phyloP scores from a whole-genome alignment of 305 asterid species.

The Rubia peregrina region DNA sequence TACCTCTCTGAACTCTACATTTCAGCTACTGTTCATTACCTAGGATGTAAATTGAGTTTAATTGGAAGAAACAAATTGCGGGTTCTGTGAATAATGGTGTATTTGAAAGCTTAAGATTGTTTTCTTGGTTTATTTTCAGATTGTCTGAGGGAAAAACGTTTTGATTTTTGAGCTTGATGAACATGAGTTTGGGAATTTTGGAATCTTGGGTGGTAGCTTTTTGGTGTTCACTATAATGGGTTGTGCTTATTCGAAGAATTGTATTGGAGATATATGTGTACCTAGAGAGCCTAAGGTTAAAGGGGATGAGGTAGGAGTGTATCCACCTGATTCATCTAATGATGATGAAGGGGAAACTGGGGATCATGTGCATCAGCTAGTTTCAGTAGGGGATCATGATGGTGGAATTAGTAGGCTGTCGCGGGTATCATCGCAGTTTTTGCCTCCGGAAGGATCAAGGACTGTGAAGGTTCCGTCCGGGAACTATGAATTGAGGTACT shows the following conservation, averaged over 20 bases:
- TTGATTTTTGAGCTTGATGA: constrained; percentile 31
- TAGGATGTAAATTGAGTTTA: constrained; percentile 8
- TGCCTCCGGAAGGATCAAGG: constrained; percentile 78
- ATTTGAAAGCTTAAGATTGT: background rate
- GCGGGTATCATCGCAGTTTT: constrained; percentile 74
- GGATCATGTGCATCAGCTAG: constrained; percentile 46
- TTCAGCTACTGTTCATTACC: background rate
- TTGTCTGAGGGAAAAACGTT: constrained; percentile 10
- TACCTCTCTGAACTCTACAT: background rate
- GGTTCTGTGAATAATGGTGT: constrained; percentile 14
- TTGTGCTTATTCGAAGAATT: constrained; percentile 75
- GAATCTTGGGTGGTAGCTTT: constrained; percentile 29
- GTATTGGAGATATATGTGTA: constrained; percentile 86
- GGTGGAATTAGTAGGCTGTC: constrained; percentile 70
- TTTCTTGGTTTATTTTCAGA: constrained; percentile 20
- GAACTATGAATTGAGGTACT: constrained; percentile 65
- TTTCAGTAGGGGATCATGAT: constrained; percentile 51
- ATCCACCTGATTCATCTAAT: constrained; percentile 50
- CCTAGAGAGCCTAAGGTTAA: constrained; percentile 49
- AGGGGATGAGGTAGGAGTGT: constrained; percentile 46
- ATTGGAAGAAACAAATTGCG: constrained; percentile 22
- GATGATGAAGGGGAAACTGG: constrained; percentile 49
- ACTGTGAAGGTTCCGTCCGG: constrained; percentile 65
- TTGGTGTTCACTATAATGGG: constrained; percentile 64
- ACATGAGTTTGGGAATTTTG: constrained; percentile 23